Evolutionary conservation across 2,329 filamentous ascomycete genomes (phyloP).

Genomic region (Claviceps sp.): DNA sequence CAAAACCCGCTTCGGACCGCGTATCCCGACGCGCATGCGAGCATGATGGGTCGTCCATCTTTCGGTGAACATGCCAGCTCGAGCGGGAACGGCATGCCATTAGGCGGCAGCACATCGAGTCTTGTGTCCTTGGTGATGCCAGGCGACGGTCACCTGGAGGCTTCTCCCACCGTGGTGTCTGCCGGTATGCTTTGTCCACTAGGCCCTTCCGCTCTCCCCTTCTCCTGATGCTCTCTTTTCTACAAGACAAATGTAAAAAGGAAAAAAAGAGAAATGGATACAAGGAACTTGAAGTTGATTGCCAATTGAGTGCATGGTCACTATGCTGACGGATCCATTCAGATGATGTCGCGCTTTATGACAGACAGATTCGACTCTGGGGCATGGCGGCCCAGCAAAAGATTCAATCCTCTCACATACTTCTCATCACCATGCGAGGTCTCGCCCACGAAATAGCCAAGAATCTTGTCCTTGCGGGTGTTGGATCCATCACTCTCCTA

Average conservation of each 20-base stretch:
- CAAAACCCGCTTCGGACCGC: constrained; percentile 1
- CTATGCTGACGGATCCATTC: not conserved
- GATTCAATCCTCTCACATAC: constrained; percentile 77
- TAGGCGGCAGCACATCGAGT: constrained; percentile 15
- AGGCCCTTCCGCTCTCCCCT: not conserved
- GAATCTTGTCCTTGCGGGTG: constrained; percentile 87
- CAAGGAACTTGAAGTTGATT: not conserved
- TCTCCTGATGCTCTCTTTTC: too few relatives aligned
- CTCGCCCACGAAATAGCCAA: constrained; percentile 93
- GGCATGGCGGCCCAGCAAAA: constrained; percentile 89
- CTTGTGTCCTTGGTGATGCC: constrained; percentile 19
- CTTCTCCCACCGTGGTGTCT: constrained; percentile 16
- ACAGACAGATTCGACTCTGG: constrained; percentile 95
- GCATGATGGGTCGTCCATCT: constrained; percentile 12
- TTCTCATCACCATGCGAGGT: constrained; percentile 77
- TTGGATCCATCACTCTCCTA: constrained; percentile 78
- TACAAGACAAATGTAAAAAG: too few relatives aligned
- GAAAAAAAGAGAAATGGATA: too few relatives aligned
- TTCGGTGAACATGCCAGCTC: constrained; percentile 15
- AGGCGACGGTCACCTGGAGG: constrained; percentile 13
- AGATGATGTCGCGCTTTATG: constrained; percentile 96
- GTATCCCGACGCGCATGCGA: constrained; percentile 8
- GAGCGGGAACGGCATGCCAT: constrained; percentile 10
- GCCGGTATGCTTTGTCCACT: constrained; percentile 16
- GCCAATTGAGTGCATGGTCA: not conserved